Conservation (phyloP, 495 filamentous ascomycete species). For the Penicillium robsamsonii region DNA sequence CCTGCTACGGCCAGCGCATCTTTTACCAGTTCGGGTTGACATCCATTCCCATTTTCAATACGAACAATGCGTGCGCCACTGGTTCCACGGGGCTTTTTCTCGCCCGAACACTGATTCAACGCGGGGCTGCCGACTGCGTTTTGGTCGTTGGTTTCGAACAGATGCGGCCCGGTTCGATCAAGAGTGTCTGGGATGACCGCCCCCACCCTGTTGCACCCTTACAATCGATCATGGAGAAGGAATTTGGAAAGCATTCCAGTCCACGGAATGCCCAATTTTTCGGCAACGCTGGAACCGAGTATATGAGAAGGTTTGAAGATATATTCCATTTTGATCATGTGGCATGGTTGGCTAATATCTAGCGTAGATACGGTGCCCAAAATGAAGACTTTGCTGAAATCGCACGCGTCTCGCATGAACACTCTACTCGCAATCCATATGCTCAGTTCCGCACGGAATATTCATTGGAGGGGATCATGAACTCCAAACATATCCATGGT, state of each 20-base stretch:
- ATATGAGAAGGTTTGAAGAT: slow-evolving; percentile 66
- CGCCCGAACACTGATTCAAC: slow-evolving; percentile 64
- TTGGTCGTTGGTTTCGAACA: slow-evolving; percentile 89
- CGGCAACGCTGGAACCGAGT: slow-evolving; percentile 80
- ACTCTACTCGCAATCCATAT: slow-evolving; percentile 80
- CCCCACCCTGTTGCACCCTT: slow-evolving; percentile 19
- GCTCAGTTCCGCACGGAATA: slow-evolving; percentile 91
- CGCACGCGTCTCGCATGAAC: slow-evolving; percentile 75
- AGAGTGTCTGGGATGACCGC: slow-evolving; percentile 27
- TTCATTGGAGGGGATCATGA: slow-evolving; percentile 76
- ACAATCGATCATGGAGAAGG: slow-evolving; percentile 23
- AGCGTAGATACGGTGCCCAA: slow-evolving; percentile 60
- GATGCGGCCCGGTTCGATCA: slow-evolving; percentile 67
- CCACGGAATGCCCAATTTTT: slow-evolving; percentile 79
- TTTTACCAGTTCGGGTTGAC: slow-evolving; percentile 95
- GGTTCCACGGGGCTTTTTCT: slow-evolving; percentile 75
- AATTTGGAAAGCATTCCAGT: slow-evolving; percentile 17
- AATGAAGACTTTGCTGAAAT: slow-evolving; percentile 81
- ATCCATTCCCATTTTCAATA: slow-evolving; percentile 79
- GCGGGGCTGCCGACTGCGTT: slow-evolving; percentile 69
- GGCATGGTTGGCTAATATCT: no score
- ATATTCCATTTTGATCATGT: no score
- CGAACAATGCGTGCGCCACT: slow-evolving; percentile 87
- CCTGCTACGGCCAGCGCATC: slow-evolving; percentile 58
- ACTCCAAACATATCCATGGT: slow-evolving; percentile 67